phyloP scores from a whole-genome alignment of 495 filamentous ascomycete genomes.

The Talaromyces borbonicus region DNA sequence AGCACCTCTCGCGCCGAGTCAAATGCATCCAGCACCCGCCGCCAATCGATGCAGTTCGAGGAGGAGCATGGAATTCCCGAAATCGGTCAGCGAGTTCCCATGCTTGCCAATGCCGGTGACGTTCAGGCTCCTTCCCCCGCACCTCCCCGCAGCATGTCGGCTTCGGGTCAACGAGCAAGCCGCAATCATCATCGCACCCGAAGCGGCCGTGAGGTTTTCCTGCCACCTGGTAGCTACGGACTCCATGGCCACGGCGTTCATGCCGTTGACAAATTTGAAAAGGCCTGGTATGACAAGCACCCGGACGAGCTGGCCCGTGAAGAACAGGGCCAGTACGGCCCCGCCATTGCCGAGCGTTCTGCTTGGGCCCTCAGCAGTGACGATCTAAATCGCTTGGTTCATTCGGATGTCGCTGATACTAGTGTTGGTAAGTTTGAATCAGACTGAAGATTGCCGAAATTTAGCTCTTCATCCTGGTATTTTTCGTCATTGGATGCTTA shows the following conservation, averaged over 20 bases:
- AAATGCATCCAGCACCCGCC: slow-evolving; percentile 36
- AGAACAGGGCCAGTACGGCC: slow-evolving; percentile 57
- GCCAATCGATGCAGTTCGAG: slow-evolving; percentile 41
- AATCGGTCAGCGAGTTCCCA: slow-evolving; percentile 82
- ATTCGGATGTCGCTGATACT: slow-evolving; percentile 53
- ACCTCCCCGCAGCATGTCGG: slow-evolving; percentile 41
- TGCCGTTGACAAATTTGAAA: slow-evolving; percentile 62
- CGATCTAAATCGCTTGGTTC: slow-evolving; percentile 84
- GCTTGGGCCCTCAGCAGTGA: slow-evolving; percentile 87
- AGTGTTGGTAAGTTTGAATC: slow-evolving; percentile 45
- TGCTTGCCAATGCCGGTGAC: slow-evolving; percentile 89
- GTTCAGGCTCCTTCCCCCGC: slow-evolving; percentile 91
- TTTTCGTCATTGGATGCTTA: neutral
- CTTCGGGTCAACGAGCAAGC: slow-evolving; percentile 44
- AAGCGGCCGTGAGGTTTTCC: slow-evolving; percentile 47
- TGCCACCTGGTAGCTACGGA: slow-evolving; percentile 73
- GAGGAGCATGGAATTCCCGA: slow-evolving; percentile 83
- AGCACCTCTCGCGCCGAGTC: slow-evolving; percentile 45
- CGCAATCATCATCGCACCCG: slow-evolving; percentile 60
- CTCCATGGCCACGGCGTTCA: slow-evolving; percentile 74
- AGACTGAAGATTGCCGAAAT: neutral
- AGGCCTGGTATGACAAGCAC: slow-evolving; percentile 83
- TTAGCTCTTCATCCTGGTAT: neutral
- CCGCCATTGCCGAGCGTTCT: slow-evolving; percentile 53
- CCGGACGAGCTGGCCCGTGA: slow-evolving; percentile 68